Evolutionary conservation across 805 yeast genomes (phyloP), one percentile per base, ranked within the genome.

Genomic region (Schwanniomyces pseudopolymorphus): DNA sequence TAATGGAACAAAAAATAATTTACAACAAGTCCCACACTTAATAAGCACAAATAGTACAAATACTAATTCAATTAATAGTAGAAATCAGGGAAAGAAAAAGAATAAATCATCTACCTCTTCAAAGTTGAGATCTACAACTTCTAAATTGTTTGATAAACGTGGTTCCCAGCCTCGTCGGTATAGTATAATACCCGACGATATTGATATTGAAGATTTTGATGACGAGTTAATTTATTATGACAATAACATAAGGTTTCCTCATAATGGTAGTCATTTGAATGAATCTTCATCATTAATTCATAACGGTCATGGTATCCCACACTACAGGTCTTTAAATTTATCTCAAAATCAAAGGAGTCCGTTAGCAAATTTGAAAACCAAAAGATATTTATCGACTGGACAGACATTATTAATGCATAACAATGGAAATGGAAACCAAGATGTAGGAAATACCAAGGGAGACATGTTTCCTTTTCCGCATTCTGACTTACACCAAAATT

Each of bases 111-210:
- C 72, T 5, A 53, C 74, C 0, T 64, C 71, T 1, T 70, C 75
- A 1, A 81, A 76, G 43, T 65, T 82, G 39, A 63, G 87, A 35
- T 81, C 90, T 2, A 85, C 89, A 1, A 84, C 90, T 0, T 84
- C 90, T 1, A 83, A 84, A 50, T 66, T 86, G 5, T 86, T 87
- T 62, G 92, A 86, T 55, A 78, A 81, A 10, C 84, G 81, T 54
- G 90, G 89, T 1, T 80, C 85, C 0, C 86, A 83, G 40, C 81
- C 89, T 5, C 73, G 91, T 57, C 69, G 90, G 27, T 85, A 86
- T 56, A 83, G 90, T 17, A 87, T 86, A 17, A 78, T 82, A 2
- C 86, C 86, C 0, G 85, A 82, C 56, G 83, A 82, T 58, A 74
- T 72, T 16, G 81, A 75, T 51, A 73, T 74, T 37, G 85, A 79